A percentile compares a stretch with the other conserved stretches of the same genome.
Conservation (phyloP, 371 early-diverging fungal species). For the Mucor lusitanicus region DNA sequence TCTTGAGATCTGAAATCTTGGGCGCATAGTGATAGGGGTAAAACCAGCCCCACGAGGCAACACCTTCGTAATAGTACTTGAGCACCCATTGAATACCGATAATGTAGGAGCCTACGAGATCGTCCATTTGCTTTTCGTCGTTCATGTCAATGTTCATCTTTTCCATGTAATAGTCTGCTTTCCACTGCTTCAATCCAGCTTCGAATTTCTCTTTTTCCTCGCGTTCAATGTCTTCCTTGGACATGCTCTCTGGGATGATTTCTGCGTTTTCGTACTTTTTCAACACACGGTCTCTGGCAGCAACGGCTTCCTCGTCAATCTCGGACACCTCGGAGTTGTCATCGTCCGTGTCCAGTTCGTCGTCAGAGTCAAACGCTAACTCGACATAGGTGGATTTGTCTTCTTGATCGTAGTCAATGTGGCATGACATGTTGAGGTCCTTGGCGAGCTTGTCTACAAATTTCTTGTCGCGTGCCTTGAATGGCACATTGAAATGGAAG, state of each 20-base stretch:
- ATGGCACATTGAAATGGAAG: conserved; percentile 50
- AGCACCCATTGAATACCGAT: conserved; percentile 98
- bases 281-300: conserved; percentile 69
- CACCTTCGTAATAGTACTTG: conserved; percentile 94
- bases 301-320: conserved; percentile 54
- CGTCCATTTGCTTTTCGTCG: conserved; percentile 53
- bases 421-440: conserved; percentile 64
- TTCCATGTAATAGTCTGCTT: conserved; percentile 70
- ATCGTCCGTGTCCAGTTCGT: conserved; percentile 44
- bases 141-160: conserved; percentile 70
- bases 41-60: conserved; percentile 98
- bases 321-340: conserved; percentile 45
- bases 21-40: conserved; percentile 99
- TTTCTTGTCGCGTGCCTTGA: conserved; percentile 60
- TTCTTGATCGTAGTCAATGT: conserved; percentile 39
- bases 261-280: conserved; percentile 66
- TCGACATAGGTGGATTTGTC: conserved; percentile 51
- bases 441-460: conserved; percentile 65
- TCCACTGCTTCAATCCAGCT: conserved; percentile 64
- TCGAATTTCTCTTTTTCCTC: conserved; percentile 62
- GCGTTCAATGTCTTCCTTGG: conserved; percentile 43
- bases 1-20: conserved; percentile 78
- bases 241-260: conserved; percentile 57
- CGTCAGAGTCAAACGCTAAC: conserved; percentile 42
- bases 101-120: conserved; percentile 80